Conservation (phyloP, 2,329 filamentous ascomycete species). For the Ophiostoma piceae region DNA sequence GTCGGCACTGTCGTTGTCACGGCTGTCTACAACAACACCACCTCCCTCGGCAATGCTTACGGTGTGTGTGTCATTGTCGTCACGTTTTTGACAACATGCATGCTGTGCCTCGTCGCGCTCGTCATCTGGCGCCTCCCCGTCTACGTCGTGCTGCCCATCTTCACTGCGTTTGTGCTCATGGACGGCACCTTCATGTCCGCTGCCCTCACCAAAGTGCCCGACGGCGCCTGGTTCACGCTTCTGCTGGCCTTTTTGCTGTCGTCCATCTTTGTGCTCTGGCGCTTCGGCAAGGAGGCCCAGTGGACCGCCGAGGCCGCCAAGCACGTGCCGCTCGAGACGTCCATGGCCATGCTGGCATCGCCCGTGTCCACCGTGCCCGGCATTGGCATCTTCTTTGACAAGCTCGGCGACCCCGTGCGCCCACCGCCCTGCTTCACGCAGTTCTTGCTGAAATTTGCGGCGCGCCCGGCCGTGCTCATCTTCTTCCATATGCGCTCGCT, state of each 20-base stretch:
- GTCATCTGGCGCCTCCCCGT: slow-evolving; percentile 64
- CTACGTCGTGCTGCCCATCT: slow-evolving; percentile 53
- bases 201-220: slow-evolving; percentile 65
- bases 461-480: slow-evolving; percentile 61
- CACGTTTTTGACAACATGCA: slow-evolving; percentile 70
- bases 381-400: slow-evolving; percentile 73
- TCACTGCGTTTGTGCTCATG: slow-evolving; percentile 58
- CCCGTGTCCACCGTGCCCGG: slow-evolving; percentile 47
- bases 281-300: slow-evolving; percentile 72
- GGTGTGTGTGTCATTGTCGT: slow-evolving; percentile 76
- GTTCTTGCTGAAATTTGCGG: slow-evolving; percentile 65
- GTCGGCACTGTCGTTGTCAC: slow-evolving; percentile 69
- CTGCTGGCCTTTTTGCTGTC: slow-evolving; percentile 58
- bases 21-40: slow-evolving; percentile 68
- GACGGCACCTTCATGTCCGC: slow-evolving; percentile 67
- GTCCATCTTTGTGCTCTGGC: slow-evolving; percentile 65
- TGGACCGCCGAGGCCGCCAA: slow-evolving; percentile 66
- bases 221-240: slow-evolving; percentile 74
- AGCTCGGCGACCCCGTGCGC: slow-evolving; percentile 56
- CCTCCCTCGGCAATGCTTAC: slow-evolving; percentile 66
- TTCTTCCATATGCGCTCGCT: slow-evolving; percentile 69
- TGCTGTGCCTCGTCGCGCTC: slow-evolving; percentile 66
- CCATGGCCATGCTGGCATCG: slow-evolving; percentile 22
- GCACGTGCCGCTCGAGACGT: slow-evolving; percentile 43
- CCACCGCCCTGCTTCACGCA: slow-evolving; percentile 63